Base-by-base conservation (phyloP, 768 basidiomycete species). In the Serendipita vermifera region DNA sequence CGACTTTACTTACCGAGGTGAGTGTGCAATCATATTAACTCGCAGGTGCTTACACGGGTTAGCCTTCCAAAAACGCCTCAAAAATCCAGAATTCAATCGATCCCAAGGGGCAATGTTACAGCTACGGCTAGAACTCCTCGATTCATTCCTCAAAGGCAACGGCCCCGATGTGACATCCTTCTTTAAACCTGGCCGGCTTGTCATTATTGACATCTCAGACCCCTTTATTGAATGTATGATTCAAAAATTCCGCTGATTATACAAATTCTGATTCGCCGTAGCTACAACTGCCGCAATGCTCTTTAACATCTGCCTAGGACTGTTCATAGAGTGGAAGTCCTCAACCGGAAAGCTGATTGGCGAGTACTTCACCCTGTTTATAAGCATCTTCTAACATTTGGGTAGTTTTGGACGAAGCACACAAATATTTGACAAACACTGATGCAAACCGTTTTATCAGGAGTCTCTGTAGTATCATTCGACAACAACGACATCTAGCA, bases 361-460 rank as follows among this genome's bases (percentile, higher is more conserved):
- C 36, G n/a, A 9, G 54, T 20, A 20, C 14, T 7, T 15, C 26
- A 33, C 33, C 5, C 27, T 40, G 15, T 39, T 33, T 31, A 22
- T 5, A 20, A 43, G 17, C 7, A 26, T 41, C 22, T 24, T 40
- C 15, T 9, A 9, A 17, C 24, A 13, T 20, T 11, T 27, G n/a
- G 39, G n/a, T 53, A 64, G 74, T 87, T 0, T 79, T 86, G 0
- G 84, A 87, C 41, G 85, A 87, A 58, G 84, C 85, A 0, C 84
- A 87, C 60, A 86, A 85, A 82, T 85, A 87, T 61, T 71, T 86
- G 0, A 77, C 80, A 1, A 63, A 71, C 0, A 70, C 67, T 22
- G 73, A 68, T 33, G 66, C 75, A 0, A 70, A 75, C 0, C 80
- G 81, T 0, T 71, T 87, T 0, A 81, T 82, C 0, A 75, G 76